Evolutionary conservation across 768 basidiomycete genomes (phyloP), one percentile per base, ranked within the genome.

Genomic region (Suillus subalutaceus): DNA sequence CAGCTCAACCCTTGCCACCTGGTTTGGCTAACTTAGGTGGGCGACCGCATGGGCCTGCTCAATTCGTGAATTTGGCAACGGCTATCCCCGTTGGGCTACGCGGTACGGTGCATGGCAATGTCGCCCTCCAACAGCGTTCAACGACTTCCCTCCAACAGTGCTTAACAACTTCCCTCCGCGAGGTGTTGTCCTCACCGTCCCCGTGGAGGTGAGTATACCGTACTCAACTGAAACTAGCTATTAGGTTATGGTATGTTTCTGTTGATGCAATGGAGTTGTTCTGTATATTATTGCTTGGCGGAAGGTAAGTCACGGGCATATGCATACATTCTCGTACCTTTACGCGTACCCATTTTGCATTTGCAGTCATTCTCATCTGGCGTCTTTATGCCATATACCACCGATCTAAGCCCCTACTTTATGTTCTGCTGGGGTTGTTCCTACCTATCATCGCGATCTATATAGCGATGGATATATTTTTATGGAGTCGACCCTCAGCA

Each of bases 321-420:
- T 48, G 4, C 46, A 50, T 23, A 4, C 26, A 32, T 30, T 13
- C 26, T 44, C 6, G 18, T 37, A 12, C 6, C 59, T 1, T 26
- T 18, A 8, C 20, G 2, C 40, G 18, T 20, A 43, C 59, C 18
- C 15, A 60, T 60, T 12, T 32, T 9, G 6, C 12, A 32, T 60
- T 20, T 6, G 12, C 41, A 60, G 59, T 30, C 12, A 32, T 60
- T 32, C 59, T 60, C 41, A 43, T 60, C 6, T 60, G 59, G 59
- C 59, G 59, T 26, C 40, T 60, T 7, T 60, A 60, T 3, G 59
- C 41, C 18, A 18, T 60, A 12, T 60, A 30, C 59, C 20, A 32
- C 10, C 59, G 32, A 43, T 60, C 59, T 40, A 60, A 43, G 30
- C 18, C 1, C 6, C 3, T 60, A 13, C 59, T 60, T 8, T 60